These are phyloP conservation scores for Xylaria bambusicola DNA, from an alignment of 495 filamentous ascomycete genomes.

Conservation along the genomic window DNA sequence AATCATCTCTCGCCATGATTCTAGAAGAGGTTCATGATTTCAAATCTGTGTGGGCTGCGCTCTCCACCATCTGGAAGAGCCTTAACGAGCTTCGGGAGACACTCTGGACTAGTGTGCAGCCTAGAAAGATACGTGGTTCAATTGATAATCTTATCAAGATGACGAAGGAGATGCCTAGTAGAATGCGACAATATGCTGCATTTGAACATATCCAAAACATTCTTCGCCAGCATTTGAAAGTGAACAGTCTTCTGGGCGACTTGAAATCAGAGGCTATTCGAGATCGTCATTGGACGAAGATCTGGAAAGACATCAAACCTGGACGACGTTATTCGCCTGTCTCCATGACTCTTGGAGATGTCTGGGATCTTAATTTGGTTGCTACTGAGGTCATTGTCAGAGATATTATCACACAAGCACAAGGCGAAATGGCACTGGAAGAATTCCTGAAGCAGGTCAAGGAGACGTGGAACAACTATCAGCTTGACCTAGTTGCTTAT, in stretches of 20 bases:
- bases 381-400: slow-evolving; percentile 83
- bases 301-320: slow-evolving; percentile 91
- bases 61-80: slow-evolving; percentile 96
- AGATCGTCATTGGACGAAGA: slow-evolving; percentile 95
- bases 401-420: slow-evolving; percentile 91
- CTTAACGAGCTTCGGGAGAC: slow-evolving; percentile 89
- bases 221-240: slow-evolving; percentile 83
- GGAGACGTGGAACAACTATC: slow-evolving; percentile 94
- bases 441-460: slow-evolving; percentile 97
- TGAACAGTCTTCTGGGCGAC: slow-evolving; percentile 82
- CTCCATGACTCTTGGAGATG: slow-evolving; percentile 93
- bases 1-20: slow-evolving; percentile 75
- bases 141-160: slow-evolving; percentile 93
- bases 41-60: slow-evolving; percentile 93
- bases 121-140: slow-evolving; percentile 82
- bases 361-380: slow-evolving; percentile 93
- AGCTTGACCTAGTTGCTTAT: slow-evolving; percentile 92
- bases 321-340: slow-evolving; percentile 86
- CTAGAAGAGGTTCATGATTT: slow-evolving; percentile 98
- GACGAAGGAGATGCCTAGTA: slow-evolving; percentile 98
- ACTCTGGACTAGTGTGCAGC: slow-evolving; percentile 90
- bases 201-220: slow-evolving; percentile 96
- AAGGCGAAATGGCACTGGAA: slow-evolving; percentile 97
- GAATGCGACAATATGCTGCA: slow-evolving; percentile 98
- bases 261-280: slow-evolving; percentile 96